Percentiles rank a stretch among this genome's conserved stretches.
Conservation (phyloP, 2,329 filamentous ascomycete genomes). For the Hymenoscyphus infarciens region DNA sequence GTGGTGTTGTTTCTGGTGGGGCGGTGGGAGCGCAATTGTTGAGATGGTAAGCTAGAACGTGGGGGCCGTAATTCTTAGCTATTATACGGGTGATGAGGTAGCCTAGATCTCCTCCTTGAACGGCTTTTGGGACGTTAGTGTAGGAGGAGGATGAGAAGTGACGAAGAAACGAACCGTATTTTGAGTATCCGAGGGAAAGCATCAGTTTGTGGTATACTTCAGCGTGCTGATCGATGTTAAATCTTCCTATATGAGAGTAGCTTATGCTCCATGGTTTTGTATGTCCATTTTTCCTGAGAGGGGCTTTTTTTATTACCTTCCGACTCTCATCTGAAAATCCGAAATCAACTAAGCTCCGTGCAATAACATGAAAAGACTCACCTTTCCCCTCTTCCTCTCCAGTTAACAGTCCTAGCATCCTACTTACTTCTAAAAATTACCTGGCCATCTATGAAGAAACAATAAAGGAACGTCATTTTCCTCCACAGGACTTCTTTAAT, state of each 20-base stretch:
- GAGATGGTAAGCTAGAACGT: not conserved
- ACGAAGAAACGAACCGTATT: slow-evolving; percentile 42
- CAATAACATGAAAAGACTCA: slow-evolving; percentile 40
- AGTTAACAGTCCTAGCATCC: not conserved
- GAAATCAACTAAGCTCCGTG: slow-evolving; percentile 53
- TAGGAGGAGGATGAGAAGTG: not conserved
- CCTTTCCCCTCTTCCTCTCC: slow-evolving; percentile 23
- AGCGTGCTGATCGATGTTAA: slow-evolving; percentile 57
- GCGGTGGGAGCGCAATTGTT: not conserved
- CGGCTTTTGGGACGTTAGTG: not conserved
- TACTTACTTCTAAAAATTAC: not conserved
- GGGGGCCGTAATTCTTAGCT: not conserved
- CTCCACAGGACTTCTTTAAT: not conserved
- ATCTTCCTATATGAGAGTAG: slow-evolving; percentile 43
- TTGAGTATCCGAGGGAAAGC: slow-evolving; percentile 59
- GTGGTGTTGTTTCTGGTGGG: not conserved
- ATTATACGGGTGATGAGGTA: not conserved
- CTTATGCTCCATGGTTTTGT: slow-evolving; percentile 30
- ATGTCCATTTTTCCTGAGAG: slow-evolving; percentile 13
- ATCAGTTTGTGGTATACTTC: slow-evolving; percentile 65
- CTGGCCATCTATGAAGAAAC: not conserved
- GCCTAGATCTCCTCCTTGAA: not conserved
- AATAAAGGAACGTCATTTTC: not conserved
- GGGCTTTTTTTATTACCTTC: slow-evolving; percentile 15
- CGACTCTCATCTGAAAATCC: slow-evolving; percentile 41